Conservation (phyloP, 148 eudicot genomes). For the Cornus kousa region DNA sequence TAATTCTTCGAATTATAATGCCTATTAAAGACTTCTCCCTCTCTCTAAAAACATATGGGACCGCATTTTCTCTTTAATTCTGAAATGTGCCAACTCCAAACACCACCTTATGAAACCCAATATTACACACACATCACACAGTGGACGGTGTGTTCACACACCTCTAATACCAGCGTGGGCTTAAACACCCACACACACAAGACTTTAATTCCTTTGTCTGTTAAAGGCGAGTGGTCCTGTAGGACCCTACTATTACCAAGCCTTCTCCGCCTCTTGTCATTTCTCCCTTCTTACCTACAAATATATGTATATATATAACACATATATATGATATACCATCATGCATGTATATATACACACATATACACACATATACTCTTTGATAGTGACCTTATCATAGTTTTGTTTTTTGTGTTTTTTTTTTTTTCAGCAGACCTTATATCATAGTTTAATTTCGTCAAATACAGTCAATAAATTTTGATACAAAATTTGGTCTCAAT, state of each 20-base stretch:
- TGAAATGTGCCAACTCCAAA: constrained; percentile 5
- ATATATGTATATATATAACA: background rate
- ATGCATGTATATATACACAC: too few species aligned
- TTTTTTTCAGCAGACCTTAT: too few species aligned
- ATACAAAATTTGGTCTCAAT: too few species aligned
- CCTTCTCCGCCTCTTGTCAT: constrained; percentile 13
- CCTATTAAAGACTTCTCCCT: background rate
- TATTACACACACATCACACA: too few species aligned
- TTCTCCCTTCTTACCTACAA: background rate
- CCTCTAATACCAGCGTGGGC: too few species aligned
- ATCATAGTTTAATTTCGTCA: too few species aligned
- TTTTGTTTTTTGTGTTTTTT: too few species aligned
- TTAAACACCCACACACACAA: background rate
- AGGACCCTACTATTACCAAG: background rate
- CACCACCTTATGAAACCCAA: background rate
- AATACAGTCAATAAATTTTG: too few species aligned
- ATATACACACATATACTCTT: too few species aligned
- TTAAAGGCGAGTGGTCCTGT: constrained; percentile 37
- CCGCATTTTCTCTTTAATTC: constrained; percentile 19
- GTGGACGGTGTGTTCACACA: too few species aligned
- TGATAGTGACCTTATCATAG: too few species aligned
- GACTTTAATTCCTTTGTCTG: constrained; percentile 17
- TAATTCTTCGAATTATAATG: constrained; percentile 53
- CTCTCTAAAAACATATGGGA: constrained; percentile 20
- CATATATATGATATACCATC: too few species aligned